Percentiles rank a stretch among this genome's conserved stretches.
Evolutionary conservation across 495 filamentous ascomycete species (phyloP).

Genomic region (Astrothelium subdiscretum): DNA sequence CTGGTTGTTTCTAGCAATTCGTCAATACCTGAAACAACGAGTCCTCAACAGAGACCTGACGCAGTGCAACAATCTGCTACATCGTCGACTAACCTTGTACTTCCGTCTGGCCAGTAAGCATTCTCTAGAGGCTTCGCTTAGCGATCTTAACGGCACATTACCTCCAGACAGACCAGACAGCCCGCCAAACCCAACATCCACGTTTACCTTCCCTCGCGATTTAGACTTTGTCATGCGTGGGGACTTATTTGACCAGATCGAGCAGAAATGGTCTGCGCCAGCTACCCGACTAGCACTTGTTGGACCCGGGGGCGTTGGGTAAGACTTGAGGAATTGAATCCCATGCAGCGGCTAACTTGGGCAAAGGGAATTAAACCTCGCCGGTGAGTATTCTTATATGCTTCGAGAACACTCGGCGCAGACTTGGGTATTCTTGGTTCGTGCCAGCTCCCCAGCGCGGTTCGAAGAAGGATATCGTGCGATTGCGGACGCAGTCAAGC

Average conservation of each 20-base stretch:
- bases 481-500: constrained; percentile 29
- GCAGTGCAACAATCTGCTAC: no score
- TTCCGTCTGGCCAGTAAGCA: no score
- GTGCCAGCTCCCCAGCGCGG: constrained; percentile 28
- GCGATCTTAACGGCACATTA: no score
- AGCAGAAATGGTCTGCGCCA: constrained; percentile 15
- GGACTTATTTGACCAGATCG: constrained; percentile 24
- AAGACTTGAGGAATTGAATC: not conserved
- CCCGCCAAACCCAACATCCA: no score
- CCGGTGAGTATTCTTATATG: constrained; percentile 31
- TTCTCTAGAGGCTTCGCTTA: no score
- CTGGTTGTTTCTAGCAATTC: not conserved
- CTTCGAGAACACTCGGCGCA: constrained; percentile 24
- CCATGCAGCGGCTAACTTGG: not conserved
- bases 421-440: constrained; percentile 40
- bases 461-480: constrained; percentile 32
- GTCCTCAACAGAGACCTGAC: no score
- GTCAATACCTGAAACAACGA: no score
- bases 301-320: constrained; percentile 40
- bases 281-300: constrained; percentile 24
- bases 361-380: constrained; percentile 28
- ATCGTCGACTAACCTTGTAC: no score
- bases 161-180: no score
- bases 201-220: no score
- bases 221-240: constrained; percentile 33